A percentile compares a stretch with the other conserved stretches of the same genome.
Conservation (phyloP, 169 alveolate genomes). For the Plasmodium blacklocki region DNA sequence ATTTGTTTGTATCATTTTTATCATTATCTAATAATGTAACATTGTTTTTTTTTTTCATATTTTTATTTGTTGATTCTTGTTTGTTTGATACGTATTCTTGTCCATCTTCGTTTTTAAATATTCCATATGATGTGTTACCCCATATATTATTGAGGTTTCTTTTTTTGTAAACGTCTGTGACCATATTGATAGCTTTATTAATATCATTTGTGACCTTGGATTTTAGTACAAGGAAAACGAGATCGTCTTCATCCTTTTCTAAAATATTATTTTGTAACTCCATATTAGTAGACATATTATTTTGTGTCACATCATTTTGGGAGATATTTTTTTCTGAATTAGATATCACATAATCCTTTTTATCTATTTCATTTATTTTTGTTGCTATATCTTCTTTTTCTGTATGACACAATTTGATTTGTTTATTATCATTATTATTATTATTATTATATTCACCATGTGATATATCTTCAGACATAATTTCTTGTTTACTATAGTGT, state of each 20-base stretch:
- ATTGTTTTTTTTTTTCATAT: background rate
- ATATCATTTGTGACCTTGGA: slow-evolving; percentile 42
- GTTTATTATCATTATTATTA: background rate
- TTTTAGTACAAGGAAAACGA: slow-evolving; percentile 33
- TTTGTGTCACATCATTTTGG: background rate
- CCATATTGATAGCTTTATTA: slow-evolving; percentile 52
- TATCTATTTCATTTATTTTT: background rate
- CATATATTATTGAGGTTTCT: slow-evolving; percentile 25
- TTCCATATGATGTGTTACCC: slow-evolving; percentile 29
- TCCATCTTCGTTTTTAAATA: background rate
- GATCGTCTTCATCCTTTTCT: slow-evolving; percentile 25
- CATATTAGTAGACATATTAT: background rate
- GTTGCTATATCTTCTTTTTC: background rate
- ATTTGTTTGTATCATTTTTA: slow-evolving; percentile 11
- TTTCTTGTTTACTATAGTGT: background rate
- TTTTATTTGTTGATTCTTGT: background rate
- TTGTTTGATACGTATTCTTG: background rate
- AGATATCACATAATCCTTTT: background rate
- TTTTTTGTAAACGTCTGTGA: slow-evolving; percentile 45
- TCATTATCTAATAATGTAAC: background rate
- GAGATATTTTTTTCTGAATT: background rate
- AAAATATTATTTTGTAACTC: background rate
- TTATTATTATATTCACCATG: background rate
- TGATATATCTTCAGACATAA: too few species aligned
- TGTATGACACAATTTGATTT: background rate